phyloP scores from a whole-genome alignment of 2,329 filamentous ascomycete genomes.

The Dendryphion nanum region DNA sequence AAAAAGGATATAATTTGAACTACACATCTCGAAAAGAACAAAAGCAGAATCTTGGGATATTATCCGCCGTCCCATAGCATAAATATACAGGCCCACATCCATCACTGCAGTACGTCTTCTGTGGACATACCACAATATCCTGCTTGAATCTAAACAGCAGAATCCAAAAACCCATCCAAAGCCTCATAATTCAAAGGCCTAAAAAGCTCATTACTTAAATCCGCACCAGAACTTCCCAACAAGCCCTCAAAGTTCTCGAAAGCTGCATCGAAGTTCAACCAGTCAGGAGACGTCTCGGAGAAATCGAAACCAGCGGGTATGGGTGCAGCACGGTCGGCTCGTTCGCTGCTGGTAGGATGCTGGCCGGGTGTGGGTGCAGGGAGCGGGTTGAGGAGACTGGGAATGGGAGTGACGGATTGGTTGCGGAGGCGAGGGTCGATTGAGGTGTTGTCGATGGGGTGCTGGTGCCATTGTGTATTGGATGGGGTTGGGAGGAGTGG shows the following conservation, averaged over 20 bases:
- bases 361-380: slow-evolving; percentile 29
- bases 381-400: slow-evolving; percentile 28
- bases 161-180: slow-evolving; percentile 18
- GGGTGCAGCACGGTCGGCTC: slow-evolving; percentile 22
- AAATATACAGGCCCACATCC: too few relatives aligned
- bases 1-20: too few relatives aligned
- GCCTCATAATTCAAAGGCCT: slow-evolving; percentile 36
- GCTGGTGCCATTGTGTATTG: slow-evolving; percentile 22
- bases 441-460: slow-evolving; percentile 13
- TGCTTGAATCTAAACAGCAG: neutral
- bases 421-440: slow-evolving; percentile 36
- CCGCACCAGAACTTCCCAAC: slow-evolving; percentile 37
- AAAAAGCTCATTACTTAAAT: slow-evolving; percentile 40
- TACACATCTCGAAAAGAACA: too few relatives aligned
- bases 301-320: slow-evolving; percentile 24
- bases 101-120: too few relatives aligned
- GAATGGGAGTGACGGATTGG: slow-evolving; percentile 24
- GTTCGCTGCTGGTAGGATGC: slow-evolving; percentile 39
- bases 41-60: too few relatives aligned
- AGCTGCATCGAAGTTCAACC: slow-evolving; percentile 40
- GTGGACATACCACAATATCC: too few relatives aligned
- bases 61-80: too few relatives aligned
- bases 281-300: slow-evolving; percentile 36
- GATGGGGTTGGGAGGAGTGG: slow-evolving; percentile 12
- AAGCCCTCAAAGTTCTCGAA: slow-evolving; percentile 42